phyloP scores from a whole-genome alignment of 2,329 filamentous ascomycete species.

The Penicillium sp. region DNA sequence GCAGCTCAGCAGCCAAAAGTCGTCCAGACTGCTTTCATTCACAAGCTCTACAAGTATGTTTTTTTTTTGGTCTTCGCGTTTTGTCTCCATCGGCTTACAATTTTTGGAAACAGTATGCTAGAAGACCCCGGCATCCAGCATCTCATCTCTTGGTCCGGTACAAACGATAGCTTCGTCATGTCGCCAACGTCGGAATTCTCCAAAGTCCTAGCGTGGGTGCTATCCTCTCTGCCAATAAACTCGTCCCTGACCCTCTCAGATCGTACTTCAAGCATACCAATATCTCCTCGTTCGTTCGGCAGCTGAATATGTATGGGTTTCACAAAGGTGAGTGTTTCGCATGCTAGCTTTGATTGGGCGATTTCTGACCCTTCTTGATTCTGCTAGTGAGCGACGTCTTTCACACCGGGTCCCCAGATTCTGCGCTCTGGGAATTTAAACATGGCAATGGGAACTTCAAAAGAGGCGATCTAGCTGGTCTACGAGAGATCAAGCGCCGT shows the following conservation, averaged over 20 bases:
- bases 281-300: slow-evolving; percentile 95
- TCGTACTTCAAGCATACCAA: slow-evolving; percentile 99
- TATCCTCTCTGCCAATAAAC: slow-evolving; percentile 6
- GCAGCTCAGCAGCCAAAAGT: slow-evolving; percentile 90
- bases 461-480: slow-evolving; percentile 82
- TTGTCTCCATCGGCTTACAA: slow-evolving; percentile 19
- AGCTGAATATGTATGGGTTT: slow-evolving; percentile 99
- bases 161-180: slow-evolving; percentile 98
- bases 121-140: slow-evolving; percentile 92
- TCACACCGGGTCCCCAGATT: slow-evolving; percentile 89
- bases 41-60: slow-evolving; percentile 94
- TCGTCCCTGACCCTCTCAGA: slow-evolving; percentile 44
- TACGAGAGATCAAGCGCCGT: slow-evolving; percentile 92
- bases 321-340: slow-evolving; percentile 73
- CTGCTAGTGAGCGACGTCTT: slow-evolving; percentile 90
- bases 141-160: slow-evolving; percentile 91
- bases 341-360: background rate
- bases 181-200: slow-evolving; percentile 96
- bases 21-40: slow-evolving; percentile 97
- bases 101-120: slow-evolving; percentile 69
- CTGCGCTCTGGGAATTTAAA: slow-evolving; percentile 97
- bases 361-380: slow-evolving; percentile 9
- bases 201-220: slow-evolving; percentile 88
- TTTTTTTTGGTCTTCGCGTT: background rate
- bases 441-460: slow-evolving; percentile 98